These are phyloP conservation scores for Colletotrichum noveboracense DNA, from an alignment of 2,329 filamentous ascomycete genomes.

Conservation along the genomic window DNA sequence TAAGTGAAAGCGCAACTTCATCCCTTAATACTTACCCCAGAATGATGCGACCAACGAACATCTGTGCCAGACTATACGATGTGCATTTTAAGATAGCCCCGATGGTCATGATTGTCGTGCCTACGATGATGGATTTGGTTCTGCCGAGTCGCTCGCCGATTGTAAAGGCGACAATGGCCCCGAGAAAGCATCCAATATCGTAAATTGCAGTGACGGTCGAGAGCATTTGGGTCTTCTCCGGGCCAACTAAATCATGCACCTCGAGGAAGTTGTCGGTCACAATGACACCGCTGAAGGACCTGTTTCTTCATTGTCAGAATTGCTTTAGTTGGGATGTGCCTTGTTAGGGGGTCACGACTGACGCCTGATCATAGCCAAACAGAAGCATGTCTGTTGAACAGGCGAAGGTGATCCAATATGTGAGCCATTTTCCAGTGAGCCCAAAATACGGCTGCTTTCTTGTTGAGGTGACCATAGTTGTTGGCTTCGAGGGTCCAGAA, in stretches of 20 bases:
- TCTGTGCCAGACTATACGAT: neutral
- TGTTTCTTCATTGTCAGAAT: neutral
- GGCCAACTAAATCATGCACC: neutral
- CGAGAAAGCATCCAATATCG: neutral
- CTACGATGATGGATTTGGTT: neutral
- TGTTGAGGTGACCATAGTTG: neutral
- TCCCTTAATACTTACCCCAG: neutral
- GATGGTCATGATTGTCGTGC: neutral
- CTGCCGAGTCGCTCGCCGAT: neutral
- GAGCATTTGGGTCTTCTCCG: neutral
- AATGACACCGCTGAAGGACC: neutral
- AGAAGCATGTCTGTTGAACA: neutral
- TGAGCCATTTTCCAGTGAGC: neutral
- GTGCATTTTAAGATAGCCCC: neutral
- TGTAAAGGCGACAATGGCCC: neutral
- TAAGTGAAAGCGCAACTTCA: neutral
- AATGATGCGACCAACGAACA: neutral
- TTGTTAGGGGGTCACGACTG: neutral
- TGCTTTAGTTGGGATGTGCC: neutral
- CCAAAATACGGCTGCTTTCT: neutral
- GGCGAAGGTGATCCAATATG: neutral
- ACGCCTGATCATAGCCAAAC: neutral
- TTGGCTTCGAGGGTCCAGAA: neutral
- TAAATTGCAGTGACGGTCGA: neutral
- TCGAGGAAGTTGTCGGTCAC: neutral